phyloP scores from a whole-genome alignment of 2,329 filamentous ascomycete genomes.

The Trichoderma atroviride region DNA sequence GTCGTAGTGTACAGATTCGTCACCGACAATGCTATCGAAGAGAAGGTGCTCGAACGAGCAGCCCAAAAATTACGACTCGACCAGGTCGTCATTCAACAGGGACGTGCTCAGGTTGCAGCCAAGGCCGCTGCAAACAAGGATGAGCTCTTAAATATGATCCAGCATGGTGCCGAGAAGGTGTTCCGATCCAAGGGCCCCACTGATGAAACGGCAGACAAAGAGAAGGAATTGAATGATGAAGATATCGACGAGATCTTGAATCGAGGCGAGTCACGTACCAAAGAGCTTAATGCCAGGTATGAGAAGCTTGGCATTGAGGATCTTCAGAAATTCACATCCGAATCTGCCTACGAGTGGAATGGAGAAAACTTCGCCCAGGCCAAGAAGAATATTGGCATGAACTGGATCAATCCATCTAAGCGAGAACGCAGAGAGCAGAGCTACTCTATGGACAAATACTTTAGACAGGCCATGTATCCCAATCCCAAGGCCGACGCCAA shows the following conservation, averaged over 20 bases:
- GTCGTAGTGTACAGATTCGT: conserved; percentile 96
- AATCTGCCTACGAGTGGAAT: conserved; percentile 99
- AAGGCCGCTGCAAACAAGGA: conserved; percentile 96
- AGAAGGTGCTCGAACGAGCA: conserved; percentile 95
- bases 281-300: conserved; percentile 88
- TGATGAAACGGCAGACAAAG: conserved; percentile 61
- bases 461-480: conserved; percentile 81
- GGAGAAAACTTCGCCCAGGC: conserved; percentile 90
- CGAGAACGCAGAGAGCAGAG: conserved; percentile 97
- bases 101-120: conserved; percentile 83
- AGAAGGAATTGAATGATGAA: conserved; percentile 72
- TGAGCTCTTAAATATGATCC: conserved; percentile 95
- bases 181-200: conserved; percentile 74
- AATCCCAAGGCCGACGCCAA: conserved; percentile 85
- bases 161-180: conserved; percentile 94
- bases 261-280: conserved; percentile 85
- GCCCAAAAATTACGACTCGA: conserved; percentile 96
- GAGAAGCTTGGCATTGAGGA: conserved; percentile 97
- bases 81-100: conserved; percentile 97
- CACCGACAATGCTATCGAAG: conserved; percentile 96
- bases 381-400: conserved; percentile 90
- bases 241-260: conserved; percentile 88
- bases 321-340: conserved; percentile 94
- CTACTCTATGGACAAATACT: conserved; percentile 99
- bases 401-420: conserved; percentile 98